Conservation (phyloP, 2,329 filamentous ascomycete species). For the Pezicula radicicola region DNA sequence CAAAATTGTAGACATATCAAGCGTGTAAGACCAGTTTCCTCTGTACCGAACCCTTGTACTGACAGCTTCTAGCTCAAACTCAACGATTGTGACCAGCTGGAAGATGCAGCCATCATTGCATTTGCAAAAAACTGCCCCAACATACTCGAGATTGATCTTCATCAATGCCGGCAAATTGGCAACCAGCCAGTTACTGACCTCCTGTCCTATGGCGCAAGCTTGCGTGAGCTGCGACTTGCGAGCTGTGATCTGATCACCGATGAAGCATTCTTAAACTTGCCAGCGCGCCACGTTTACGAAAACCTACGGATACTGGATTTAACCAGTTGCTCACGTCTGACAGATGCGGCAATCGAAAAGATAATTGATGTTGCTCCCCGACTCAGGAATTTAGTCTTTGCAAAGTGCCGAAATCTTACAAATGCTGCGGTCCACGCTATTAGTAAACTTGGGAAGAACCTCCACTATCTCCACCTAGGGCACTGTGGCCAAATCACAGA, state of each 20-base stretch:
- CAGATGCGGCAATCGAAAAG: conserved; percentile 82
- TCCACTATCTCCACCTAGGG: conserved; percentile 94
- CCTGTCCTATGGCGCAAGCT: conserved; percentile 71
- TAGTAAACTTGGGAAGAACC: conserved; percentile 84
- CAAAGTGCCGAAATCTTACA: conserved; percentile 91
- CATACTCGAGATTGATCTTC: conserved; percentile 93
- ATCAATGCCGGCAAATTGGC: conserved; percentile 77
- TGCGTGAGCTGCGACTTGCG: conserved; percentile 87
- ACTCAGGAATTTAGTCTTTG: conserved; percentile 86
- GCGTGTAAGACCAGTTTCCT: conserved; percentile 52
- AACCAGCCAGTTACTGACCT: conserved; percentile 82
- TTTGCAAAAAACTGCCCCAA: conserved; percentile 88
- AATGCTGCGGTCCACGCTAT: conserved; percentile 86
- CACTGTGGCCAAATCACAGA: conserved; percentile 93
- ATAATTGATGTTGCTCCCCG: conserved; percentile 86
- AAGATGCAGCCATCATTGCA: conserved; percentile 76
- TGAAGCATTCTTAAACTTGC: conserved; percentile 79
- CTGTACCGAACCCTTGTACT: conserved; percentile 7
- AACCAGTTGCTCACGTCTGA: conserved; percentile 80
- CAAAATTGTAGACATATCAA: conserved; percentile 84
- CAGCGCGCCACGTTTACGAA: conserved; percentile 69
- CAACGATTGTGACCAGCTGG: conserved; percentile 85
- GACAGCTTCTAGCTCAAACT: conserved; percentile 70
- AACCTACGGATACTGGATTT: conserved; percentile 90
- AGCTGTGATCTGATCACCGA: conserved; percentile 85